Conservation (phyloP, 805 yeast genomes). For the Yamadazyma olivae region DNA sequence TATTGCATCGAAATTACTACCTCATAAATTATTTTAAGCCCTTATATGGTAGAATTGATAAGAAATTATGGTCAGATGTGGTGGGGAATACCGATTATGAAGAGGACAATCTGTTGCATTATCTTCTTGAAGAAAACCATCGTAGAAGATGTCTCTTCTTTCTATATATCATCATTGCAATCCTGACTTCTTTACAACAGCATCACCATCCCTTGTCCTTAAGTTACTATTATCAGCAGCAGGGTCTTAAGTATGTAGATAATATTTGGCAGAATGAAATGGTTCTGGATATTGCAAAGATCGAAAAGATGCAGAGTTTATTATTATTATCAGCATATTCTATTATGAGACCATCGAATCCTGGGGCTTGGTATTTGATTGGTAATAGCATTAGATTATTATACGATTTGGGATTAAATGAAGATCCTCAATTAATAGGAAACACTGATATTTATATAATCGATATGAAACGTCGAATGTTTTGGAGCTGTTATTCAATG, state of each 20-base stretch:
- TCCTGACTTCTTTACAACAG: slow-evolving; percentile 15
- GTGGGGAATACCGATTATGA: not conserved
- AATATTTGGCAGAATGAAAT: slow-evolving; percentile 9
- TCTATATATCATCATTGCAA: slow-evolving; percentile 14
- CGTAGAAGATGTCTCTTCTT: slow-evolving; percentile 12
- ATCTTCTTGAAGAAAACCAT: no score
- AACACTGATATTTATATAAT: slow-evolving; percentile 1
- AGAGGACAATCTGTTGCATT: not conserved
- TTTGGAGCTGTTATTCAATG: slow-evolving; percentile 79
- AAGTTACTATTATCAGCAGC: slow-evolving; percentile 10
- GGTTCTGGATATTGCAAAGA: slow-evolving; percentile 5
- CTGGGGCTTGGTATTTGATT: slow-evolving; percentile 17
- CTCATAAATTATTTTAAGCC: slow-evolving; percentile 14
- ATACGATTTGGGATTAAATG: slow-evolving; percentile 15
- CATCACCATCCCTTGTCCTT: slow-evolving; percentile 9
- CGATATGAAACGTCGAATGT: slow-evolving; percentile 27
- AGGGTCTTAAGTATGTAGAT: slow-evolving; percentile 11
- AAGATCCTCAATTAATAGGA: slow-evolving; percentile 1
- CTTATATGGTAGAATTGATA: slow-evolving; percentile 8
- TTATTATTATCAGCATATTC: slow-evolving; percentile 16
- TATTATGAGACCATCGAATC: slow-evolving; percentile 16
- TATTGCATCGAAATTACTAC: slow-evolving; percentile 14
- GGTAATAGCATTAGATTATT: slow-evolving; percentile 15
- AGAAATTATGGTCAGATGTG: slow-evolving; percentile 3
- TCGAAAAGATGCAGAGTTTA: slow-evolving; percentile 16